Percentiles rank a stretch among this genome's conserved stretches.
These are phyloP conservation scores for Cubamyces lactineus DNA, from an alignment of 768 basidiomycete species.

Conservation along the genomic window DNA sequence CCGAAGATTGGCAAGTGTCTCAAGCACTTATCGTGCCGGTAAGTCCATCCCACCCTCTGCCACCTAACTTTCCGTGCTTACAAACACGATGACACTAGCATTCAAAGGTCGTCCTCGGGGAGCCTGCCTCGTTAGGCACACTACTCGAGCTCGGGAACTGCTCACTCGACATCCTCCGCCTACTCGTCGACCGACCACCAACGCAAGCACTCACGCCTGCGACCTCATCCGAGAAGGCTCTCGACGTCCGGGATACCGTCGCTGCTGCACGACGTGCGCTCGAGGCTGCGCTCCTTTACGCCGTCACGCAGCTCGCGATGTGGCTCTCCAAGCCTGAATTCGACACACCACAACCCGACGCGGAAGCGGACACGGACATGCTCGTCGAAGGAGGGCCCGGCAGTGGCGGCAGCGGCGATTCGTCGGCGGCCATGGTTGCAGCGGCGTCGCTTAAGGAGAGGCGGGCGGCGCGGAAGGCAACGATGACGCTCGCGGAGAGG, in stretches of 20 bases:
- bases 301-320: slow-evolving; percentile 76
- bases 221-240: slow-evolving; percentile 45
- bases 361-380: slow-evolving; percentile 48
- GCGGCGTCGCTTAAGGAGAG: slow-evolving; percentile 40
- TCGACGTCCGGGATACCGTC: slow-evolving; percentile 60
- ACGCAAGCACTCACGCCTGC: slow-evolving; percentile 53
- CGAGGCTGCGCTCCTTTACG: slow-evolving; percentile 70
- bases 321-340: slow-evolving; percentile 78
- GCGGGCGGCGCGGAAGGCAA: slow-evolving; percentile 45
- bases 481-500: slow-evolving; percentile 62
- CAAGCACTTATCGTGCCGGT: slow-evolving; percentile 77
- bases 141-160: slow-evolving; percentile 83
- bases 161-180: slow-evolving; percentile 71
- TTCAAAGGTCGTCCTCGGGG: slow-evolving; percentile 81
- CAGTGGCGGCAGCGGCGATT: neutral
- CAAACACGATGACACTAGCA: slow-evolving; percentile 51
- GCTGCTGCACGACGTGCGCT: slow-evolving; percentile 61
- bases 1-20: slow-evolving; percentile 72
- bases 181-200: slow-evolving; percentile 63
- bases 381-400: slow-evolving; percentile 20
- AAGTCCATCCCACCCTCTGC: slow-evolving; percentile 33
- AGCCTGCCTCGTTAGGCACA: slow-evolving; percentile 85
- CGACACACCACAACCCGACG: slow-evolving; percentile 52
- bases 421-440: neutral
- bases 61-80: neutral